Evolutionary conservation across 208 protist genomes (phyloP), one percentile per base, ranked within the genome.

Genomic region (Tetramitus jugosus): DNA sequence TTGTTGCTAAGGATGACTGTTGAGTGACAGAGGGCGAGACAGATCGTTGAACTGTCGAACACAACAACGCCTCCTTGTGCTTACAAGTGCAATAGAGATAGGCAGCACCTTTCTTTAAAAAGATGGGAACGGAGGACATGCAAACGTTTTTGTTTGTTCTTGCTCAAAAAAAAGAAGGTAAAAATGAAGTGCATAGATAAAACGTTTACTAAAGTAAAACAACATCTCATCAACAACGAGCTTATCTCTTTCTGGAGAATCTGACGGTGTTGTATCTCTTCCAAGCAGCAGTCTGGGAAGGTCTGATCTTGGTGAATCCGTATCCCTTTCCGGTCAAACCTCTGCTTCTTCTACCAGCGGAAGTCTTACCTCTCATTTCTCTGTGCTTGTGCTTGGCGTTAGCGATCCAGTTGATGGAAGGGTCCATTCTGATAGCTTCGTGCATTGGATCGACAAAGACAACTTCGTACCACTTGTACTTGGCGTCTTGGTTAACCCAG

Each of bases 321-420:
- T 96, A 87, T 72, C 96, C 95, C 88, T 98, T 98, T 83, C 91
- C 87, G 81, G 83, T 86, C 35, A 99, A 87, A 86, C 97, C 97
- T 84, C 98, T 92, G 89, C 90, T 86, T 84, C 94, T 92, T 82
- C 90, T 87, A 82, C 97, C 98, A 81, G 97, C 94, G 8, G 93
- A 91, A 80, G 98, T 99, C 56, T 99, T 90, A 84, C 97, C 98
- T 80, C 97, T 94, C 79, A 93, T 85, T 88, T 99, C 97, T 79
- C 96, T 91, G 89, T 97, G 92, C 89, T 98, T 98, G 87, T 97
- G 93, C 60, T 94, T 90, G 64, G 94, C 81, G 76, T 93, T 92
- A 83, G 90, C 89, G 87, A 99, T 99, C 98, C 98, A 99, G 94
- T 99, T 99, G 87, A 99, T 97, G 83, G 90, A 87, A 46, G 98